Percentiles rank a stretch among this genome's conserved stretches.
phyloP scores from a whole-genome alignment of 257 asterid species.

The Solanum sitiens region DNA sequence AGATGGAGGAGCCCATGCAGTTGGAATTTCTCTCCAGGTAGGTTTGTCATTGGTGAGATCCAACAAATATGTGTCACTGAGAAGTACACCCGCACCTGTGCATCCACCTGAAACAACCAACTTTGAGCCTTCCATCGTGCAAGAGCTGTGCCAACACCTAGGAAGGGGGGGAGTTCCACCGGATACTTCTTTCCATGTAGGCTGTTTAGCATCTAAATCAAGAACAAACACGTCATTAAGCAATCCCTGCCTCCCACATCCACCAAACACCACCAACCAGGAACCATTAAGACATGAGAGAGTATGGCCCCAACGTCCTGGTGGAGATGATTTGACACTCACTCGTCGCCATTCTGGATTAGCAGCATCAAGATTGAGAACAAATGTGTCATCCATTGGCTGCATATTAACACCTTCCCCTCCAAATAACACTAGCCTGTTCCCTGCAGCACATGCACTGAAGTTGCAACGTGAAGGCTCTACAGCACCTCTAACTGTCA shows the following conservation, averaged over 20 bases:
- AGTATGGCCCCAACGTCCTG: conserved; percentile 94
- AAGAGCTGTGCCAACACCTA: conserved; percentile 87
- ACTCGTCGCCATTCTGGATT: conserved; percentile 75
- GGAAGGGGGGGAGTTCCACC: conserved; percentile 82
- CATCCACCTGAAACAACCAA: conserved; percentile 85
- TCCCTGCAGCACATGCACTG: conserved; percentile 89
- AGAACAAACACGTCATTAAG: conserved; percentile 77
- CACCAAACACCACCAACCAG: conserved; percentile 80
- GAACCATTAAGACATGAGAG: conserved; percentile 72
- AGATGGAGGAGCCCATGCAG: conserved; percentile 70
- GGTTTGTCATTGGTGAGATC: conserved; percentile 68
- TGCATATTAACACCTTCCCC: conserved; percentile 94
- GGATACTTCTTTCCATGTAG: conserved; percentile 72
- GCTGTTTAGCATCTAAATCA: conserved; percentile 74
- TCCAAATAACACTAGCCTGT: conserved; percentile 73
- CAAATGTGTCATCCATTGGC: conserved; percentile 93
- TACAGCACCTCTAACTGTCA: conserved; percentile 75
- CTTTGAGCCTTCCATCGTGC: conserved; percentile 84
- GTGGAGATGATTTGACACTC: conserved; percentile 69
- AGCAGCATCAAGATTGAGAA: conserved; percentile 65
- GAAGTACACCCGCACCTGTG: conserved; percentile 77
- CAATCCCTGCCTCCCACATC: conserved; percentile 75
- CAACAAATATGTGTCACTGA: conserved; percentile 58
- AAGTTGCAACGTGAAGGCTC: conserved; percentile 89
- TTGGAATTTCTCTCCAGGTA: conserved; percentile 63